These are phyloP conservation scores for Phanerochaete sordida DNA, from an alignment of 768 basidiomycete species.

Conservation along the genomic window DNA sequence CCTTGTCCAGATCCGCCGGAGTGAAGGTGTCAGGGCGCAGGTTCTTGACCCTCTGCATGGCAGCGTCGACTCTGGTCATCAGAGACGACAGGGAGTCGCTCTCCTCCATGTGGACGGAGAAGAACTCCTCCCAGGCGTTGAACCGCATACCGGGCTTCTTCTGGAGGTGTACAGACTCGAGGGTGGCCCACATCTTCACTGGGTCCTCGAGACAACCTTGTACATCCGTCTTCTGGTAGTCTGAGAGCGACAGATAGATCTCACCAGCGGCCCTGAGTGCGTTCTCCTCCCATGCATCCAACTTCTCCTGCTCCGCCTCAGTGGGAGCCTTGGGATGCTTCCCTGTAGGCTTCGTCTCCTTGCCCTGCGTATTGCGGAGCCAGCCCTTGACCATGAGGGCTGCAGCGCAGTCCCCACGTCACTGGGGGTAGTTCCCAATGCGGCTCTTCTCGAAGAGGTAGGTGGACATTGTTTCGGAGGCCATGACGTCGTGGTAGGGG, in stretches of 20 bases:
- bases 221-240: not conserved
- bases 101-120: not conserved
- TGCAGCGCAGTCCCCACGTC: not conserved
- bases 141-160: too few relatives aligned
- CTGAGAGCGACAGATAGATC: not conserved
- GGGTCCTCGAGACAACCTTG: too few relatives aligned
- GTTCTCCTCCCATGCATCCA: not conserved
- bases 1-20: not conserved
- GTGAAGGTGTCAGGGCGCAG: not conserved
- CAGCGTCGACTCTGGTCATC: not conserved
- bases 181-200: too few relatives aligned
- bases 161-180: too few relatives aligned
- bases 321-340: not conserved
- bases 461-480: too few relatives aligned
- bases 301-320: not conserved
- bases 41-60: slow-evolving; percentile 1
- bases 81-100: not conserved
- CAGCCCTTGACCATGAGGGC: not conserved
- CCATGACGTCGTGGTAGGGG: too few relatives aligned
- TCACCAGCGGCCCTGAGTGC: not conserved
- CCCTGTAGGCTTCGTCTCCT: not conserved
- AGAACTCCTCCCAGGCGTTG: too few relatives aligned
- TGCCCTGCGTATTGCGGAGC: not conserved
- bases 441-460: not conserved
- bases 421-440: not conserved